These are phyloP conservation scores for Plectosphaerella cucumerina DNA, from an alignment of 2,329 filamentous ascomycete genomes.

Conservation along the genomic window DNA sequence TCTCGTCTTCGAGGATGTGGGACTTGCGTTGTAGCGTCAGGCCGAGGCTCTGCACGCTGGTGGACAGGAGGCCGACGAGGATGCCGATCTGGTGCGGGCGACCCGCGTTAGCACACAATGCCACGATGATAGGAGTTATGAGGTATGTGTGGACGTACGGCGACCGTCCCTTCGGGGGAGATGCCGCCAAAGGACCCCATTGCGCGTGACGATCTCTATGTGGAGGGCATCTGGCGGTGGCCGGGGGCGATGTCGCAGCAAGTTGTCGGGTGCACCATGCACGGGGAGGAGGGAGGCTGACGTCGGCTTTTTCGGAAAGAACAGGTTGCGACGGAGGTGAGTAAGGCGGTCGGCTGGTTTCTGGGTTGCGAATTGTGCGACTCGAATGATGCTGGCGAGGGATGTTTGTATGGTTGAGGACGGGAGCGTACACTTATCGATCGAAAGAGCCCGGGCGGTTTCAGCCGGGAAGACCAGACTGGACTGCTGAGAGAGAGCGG, in stretches of 20 bases:
- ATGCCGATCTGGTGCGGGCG: constrained; percentile 76
- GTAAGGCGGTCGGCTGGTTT: too few species aligned
- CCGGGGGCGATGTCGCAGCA: constrained; percentile 4
- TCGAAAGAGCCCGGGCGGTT: too few species aligned
- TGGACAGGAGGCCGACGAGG: constrained; percentile 86
- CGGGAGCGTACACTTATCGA: too few species aligned
- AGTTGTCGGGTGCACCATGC: neutral
- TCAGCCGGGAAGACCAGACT: too few species aligned
- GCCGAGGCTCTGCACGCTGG: constrained; percentile 90
- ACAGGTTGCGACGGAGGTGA: too few species aligned
- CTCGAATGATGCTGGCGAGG: too few species aligned
- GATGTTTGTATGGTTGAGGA: too few species aligned
- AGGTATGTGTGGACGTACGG: constrained; percentile 45
- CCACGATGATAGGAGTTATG: neutral
- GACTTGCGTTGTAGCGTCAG: constrained; percentile 96
- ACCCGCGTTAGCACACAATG: neutral
- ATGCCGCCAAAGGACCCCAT: constrained; percentile 74
- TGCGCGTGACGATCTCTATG: constrained; percentile 32
- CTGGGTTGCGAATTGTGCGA: too few species aligned
- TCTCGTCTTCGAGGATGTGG: constrained; percentile 95
- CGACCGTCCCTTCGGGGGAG: constrained; percentile 74
- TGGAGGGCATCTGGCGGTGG: constrained; percentile 43
- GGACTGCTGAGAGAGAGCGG: too few species aligned
- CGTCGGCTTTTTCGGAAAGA: too few species aligned
- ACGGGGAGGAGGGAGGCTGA: too few species aligned